Conservation (phyloP, 768 basidiomycete genomes). For the Tricholoma sp. region DNA sequence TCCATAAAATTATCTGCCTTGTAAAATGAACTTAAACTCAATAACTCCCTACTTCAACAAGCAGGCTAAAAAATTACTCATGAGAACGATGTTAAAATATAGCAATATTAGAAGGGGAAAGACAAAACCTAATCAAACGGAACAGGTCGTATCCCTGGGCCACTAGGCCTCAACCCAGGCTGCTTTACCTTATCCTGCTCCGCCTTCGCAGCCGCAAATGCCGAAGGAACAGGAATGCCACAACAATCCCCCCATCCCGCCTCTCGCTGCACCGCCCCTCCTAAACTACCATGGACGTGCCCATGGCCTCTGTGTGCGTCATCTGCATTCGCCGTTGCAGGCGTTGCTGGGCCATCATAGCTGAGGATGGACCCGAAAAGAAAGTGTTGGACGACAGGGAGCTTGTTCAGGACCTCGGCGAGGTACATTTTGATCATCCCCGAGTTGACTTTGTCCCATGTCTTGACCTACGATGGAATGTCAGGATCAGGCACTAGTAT, state of each 20-base stretch:
- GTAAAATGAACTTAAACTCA: too few species aligned
- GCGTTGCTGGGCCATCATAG: conserved; percentile 57
- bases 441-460: conserved; percentile 94
- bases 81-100: too few species aligned
- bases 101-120: not conserved
- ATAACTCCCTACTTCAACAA: too few species aligned
- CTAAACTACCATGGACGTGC: conserved; percentile 33
- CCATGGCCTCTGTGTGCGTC: conserved; percentile 47
- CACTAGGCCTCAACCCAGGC: conserved; percentile 39
- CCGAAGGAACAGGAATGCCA: conserved; percentile 82
- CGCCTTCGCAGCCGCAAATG: conserved; percentile 67
- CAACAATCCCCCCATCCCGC: conserved; percentile 89
- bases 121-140: conserved; percentile 62
- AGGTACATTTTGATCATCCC: conserved; percentile 99
- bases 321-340: conserved; percentile 19
- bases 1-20: too few species aligned
- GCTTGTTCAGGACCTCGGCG: conserved; percentile 91
- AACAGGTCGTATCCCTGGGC: conserved; percentile 67
- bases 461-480: conserved; percentile 54
- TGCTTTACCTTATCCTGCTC: conserved; percentile 38
- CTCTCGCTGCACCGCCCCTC: conserved; percentile 43
- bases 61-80: too few species aligned
- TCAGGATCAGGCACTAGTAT: not conserved
- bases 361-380: conserved; percentile 80
- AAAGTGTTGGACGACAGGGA: conserved; percentile 96